Evolutionary conservation across 164 flowering plant species (phyloP).

Genomic region (Stephania yunnanensis): DNA sequence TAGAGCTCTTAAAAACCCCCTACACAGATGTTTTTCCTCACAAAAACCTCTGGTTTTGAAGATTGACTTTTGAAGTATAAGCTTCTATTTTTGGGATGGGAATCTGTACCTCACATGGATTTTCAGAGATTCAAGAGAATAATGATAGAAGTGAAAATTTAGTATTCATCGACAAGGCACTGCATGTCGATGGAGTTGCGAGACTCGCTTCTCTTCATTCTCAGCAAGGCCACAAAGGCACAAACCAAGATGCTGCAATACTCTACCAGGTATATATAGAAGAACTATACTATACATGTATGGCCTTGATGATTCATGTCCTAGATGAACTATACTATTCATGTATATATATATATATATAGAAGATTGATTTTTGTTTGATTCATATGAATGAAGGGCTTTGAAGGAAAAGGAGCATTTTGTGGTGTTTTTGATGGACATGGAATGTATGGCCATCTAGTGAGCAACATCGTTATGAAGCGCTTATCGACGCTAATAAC

Average conservation of each 20-base stretch:
- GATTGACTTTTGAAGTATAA: neutral
- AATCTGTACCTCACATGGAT: slow-evolving; percentile 51
- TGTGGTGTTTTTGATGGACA: slow-evolving; percentile 92
- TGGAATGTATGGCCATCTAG: slow-evolving; percentile 70
- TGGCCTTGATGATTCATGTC: too few relatives aligned
- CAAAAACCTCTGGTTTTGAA: neutral
- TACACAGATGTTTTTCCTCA: neutral
- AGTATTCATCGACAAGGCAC: slow-evolving; percentile 19
- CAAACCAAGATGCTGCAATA: slow-evolving; percentile 72
- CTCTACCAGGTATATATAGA: slow-evolving; percentile 30
- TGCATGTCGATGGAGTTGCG: slow-evolving; percentile 5
- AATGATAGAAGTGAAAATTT: slow-evolving; percentile 31
- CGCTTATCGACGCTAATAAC: slow-evolving; percentile 29
- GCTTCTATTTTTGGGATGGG: slow-evolving; percentile 39
- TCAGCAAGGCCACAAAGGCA: slow-evolving; percentile 57
- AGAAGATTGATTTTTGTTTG: neutral
- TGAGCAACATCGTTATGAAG: slow-evolving; percentile 62
- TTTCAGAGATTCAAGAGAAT: slow-evolving; percentile 40
- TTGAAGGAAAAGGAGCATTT: slow-evolving; percentile 43
- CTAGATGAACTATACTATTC: neutral
- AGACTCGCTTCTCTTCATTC: slow-evolving; percentile 20
- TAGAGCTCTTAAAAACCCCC: neutral
- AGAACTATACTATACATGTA: neutral
- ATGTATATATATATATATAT: too few relatives aligned
- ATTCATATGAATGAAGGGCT: slow-evolving; percentile 41